A percentile compares a stretch with the other conserved stretches of the same genome.
phyloP scores from a whole-genome alignment of 306 rosid genomes.

The Quillaja saponaria region DNA sequence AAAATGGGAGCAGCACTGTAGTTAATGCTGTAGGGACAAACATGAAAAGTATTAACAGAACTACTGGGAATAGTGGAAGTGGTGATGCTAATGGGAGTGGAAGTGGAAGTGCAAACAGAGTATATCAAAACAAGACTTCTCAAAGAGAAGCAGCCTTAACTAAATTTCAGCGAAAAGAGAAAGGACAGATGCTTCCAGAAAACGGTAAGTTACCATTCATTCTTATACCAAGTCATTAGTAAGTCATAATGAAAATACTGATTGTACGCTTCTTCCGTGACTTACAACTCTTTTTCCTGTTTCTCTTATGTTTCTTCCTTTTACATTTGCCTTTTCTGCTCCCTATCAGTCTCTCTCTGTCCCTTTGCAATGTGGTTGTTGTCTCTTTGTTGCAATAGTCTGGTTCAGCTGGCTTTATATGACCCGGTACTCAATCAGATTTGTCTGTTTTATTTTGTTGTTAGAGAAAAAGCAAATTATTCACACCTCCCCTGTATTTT shows the following conservation, averaged over 20 bases:
- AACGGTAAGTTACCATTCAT: slow-evolving; percentile 53
- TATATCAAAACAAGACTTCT: slow-evolving; percentile 52
- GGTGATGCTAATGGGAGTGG: slow-evolving; percentile 68
- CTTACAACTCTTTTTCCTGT: neutral
- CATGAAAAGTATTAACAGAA: slow-evolving; percentile 55
- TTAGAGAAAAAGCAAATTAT: too few relatives aligned
- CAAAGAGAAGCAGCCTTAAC: slow-evolving; percentile 79
- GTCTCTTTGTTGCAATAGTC: slow-evolving; percentile 3
- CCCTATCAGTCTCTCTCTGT: neutral
- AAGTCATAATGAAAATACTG: slow-evolving; percentile 8
- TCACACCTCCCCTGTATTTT: too few relatives aligned
- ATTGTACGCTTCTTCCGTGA: neutral
- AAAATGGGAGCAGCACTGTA: slow-evolving; percentile 62
- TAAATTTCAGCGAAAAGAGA: slow-evolving; percentile 76
- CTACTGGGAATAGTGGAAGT: slow-evolving; percentile 54
- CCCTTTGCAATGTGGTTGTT: too few relatives aligned
- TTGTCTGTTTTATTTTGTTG: neutral
- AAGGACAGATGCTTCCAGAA: slow-evolving; percentile 72
- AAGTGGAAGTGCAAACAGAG: slow-evolving; percentile 55
- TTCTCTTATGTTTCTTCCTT: neutral
- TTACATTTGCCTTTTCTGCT: neutral
- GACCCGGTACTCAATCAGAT: neutral
- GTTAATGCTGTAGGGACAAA: slow-evolving; percentile 55
- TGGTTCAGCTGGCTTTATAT: slow-evolving; percentile 3
- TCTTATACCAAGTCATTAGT: neutral